These are phyloP conservation scores for Huntiella omanensis DNA, from an alignment of 2,329 filamentous ascomycete species.

Conservation along the genomic window DNA sequence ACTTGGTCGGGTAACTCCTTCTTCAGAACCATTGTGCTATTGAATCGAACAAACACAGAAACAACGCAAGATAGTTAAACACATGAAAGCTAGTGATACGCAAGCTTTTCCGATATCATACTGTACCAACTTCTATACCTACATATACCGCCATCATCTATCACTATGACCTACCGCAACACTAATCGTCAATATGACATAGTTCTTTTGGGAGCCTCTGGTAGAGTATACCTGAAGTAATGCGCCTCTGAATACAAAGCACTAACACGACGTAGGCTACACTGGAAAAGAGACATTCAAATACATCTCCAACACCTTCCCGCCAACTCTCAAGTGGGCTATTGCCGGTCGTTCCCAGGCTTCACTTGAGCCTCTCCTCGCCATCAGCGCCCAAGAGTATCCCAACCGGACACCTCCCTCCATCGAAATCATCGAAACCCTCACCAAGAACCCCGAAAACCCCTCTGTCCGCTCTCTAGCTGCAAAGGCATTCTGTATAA, in stretches of 20 bases:
- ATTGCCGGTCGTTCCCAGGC: slow-evolving; percentile 62
- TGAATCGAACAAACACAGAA: too few species aligned
- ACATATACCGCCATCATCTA: background rate
- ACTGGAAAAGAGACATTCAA: slow-evolving; percentile 63
- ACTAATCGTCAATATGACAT: slow-evolving; percentile 37
- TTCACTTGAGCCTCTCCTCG: slow-evolving; percentile 53
- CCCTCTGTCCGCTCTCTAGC: slow-evolving; percentile 20
- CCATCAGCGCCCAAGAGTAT: slow-evolving; percentile 42
- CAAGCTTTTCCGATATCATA: too few species aligned
- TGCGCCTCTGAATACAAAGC: background rate
- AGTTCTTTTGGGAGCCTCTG: slow-evolving; percentile 38
- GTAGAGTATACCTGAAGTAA: slow-evolving; percentile 19
- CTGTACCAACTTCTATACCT: too few species aligned
- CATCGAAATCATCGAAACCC: background rate
- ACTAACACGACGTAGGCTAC: slow-evolving; percentile 37
- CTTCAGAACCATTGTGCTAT: too few species aligned
- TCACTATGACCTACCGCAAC: slow-evolving; percentile 26
- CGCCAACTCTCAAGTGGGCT: slow-evolving; percentile 71
- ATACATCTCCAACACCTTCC: slow-evolving; percentile 50
- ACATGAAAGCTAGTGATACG: too few species aligned
- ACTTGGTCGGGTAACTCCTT: too few species aligned
- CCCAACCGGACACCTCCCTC: background rate
- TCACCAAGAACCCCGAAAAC: background rate
- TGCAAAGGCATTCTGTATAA: slow-evolving; percentile 35
- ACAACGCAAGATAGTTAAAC: too few species aligned